Evolutionary conservation across 768 basidiomycete species (phyloP).

Genomic region (Tylopilus intermedius): DNA sequence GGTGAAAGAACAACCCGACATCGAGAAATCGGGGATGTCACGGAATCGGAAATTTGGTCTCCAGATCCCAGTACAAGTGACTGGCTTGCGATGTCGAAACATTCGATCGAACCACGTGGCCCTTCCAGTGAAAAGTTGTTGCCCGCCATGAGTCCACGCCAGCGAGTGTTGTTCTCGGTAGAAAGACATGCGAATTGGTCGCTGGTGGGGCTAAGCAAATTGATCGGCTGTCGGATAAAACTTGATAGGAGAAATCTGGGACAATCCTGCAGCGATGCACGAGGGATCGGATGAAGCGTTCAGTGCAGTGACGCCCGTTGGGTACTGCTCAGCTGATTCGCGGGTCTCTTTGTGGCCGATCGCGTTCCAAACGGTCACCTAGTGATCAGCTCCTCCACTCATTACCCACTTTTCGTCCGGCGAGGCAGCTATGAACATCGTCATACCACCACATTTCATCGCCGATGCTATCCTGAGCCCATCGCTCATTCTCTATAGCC

Average conservation of each 20-base stretch:
- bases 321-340: neutral
- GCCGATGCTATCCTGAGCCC: neutral
- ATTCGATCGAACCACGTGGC: slow-evolving; percentile 4
- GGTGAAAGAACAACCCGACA: neutral
- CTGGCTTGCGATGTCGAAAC: neutral
- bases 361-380: slow-evolving; percentile 1
- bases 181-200: slow-evolving; percentile 4
- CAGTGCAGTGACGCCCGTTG: neutral
- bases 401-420: slow-evolving; percentile 1
- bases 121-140: slow-evolving; percentile 9
- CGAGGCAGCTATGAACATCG: too few species aligned
- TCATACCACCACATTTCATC: neutral
- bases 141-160: slow-evolving; percentile 5
- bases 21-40: slow-evolving; percentile 5
- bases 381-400: neutral
- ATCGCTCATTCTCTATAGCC: slow-evolving; percentile 4
- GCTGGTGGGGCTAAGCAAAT: slow-evolving; percentile 8
- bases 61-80: neutral
- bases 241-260: neutral
- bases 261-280: neutral
- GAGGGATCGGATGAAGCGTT: slow-evolving; percentile 4
- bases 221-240: slow-evolving; percentile 6
- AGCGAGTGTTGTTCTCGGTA: neutral
- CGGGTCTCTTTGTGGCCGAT: neutral
- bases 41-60: neutral